phyloP scores from a whole-genome alignment of 768 basidiomycete genomes.

The Tylopilus sp. region DNA sequence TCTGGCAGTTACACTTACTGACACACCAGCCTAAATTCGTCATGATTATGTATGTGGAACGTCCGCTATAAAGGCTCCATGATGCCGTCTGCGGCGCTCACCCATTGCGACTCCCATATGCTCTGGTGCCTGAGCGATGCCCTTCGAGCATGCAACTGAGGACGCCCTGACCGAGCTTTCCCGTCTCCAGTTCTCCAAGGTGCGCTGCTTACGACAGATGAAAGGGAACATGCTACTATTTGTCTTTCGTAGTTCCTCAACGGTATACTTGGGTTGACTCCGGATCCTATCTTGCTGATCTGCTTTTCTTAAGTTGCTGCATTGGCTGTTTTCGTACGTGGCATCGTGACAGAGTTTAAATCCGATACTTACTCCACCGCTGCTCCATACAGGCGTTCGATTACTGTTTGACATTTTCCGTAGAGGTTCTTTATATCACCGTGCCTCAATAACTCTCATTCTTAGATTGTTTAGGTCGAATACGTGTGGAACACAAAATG shows the following conservation, averaged over 20 bases:
- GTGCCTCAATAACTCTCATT: slow-evolving; percentile 2
- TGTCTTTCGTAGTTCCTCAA: slow-evolving; percentile 15
- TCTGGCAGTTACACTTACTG: too few species aligned
- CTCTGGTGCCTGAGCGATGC: too few species aligned
- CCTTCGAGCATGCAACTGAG: neutral
- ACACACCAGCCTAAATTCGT: too few species aligned
- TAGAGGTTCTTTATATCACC: slow-evolving; percentile 13
- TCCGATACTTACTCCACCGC: neutral
- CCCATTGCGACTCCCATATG: too few species aligned
- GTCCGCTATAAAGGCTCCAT: too few species aligned
- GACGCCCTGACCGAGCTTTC: slow-evolving; percentile 6
- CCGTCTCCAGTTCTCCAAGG: slow-evolving; percentile 20
- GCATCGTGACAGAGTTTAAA: neutral
- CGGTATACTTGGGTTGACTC: slow-evolving; percentile 2
- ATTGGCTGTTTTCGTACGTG: slow-evolving; percentile 15
- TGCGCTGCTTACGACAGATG: neutral
- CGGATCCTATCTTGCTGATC: neutral
- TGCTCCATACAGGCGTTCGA: slow-evolving; percentile 11
- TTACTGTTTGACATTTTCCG: slow-evolving; percentile 21
- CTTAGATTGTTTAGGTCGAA: slow-evolving; percentile 18
- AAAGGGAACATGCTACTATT: neutral
- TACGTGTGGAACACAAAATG: slow-evolving; percentile 25
- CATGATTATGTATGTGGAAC: too few species aligned
- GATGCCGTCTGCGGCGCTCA: too few species aligned
- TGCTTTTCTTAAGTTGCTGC: slow-evolving; percentile 15